These are phyloP conservation scores for Daphne laureola DNA, from an alignment of 441 rosid genomes.

Conservation along the genomic window DNA sequence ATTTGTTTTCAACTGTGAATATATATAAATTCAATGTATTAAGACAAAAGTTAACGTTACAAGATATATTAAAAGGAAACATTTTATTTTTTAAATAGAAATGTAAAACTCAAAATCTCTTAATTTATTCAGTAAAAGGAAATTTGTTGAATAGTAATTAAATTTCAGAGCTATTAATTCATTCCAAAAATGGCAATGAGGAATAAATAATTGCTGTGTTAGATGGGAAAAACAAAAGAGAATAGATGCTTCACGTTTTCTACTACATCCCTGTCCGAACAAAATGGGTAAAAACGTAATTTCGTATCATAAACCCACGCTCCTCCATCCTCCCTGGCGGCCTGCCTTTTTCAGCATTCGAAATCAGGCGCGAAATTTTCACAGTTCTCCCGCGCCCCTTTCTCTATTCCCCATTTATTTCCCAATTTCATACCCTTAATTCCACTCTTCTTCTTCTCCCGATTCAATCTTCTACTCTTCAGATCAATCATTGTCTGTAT, in stretches of 20 bases:
- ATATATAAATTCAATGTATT: too few relatives aligned
- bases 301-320: conserved; percentile 14
- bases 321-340: conserved; percentile 12
- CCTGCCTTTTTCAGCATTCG: conserved; percentile 9
- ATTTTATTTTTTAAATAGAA: too few relatives aligned
- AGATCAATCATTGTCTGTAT: not conserved
- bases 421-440: conserved; percentile 17
- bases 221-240: not conserved
- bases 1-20: too few relatives aligned
- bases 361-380: conserved; percentile 52
- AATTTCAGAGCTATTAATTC: too few relatives aligned
- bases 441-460: conserved; percentile 2
- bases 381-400: conserved; percentile 51
- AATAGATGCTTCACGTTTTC: conserved; percentile 2
- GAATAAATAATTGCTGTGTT: too few relatives aligned
- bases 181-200: too few relatives aligned
- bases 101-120: too few relatives aligned
- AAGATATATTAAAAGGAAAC: too few relatives aligned
- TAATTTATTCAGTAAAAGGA: too few relatives aligned
- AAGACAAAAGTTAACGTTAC: too few relatives aligned
- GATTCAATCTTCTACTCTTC: conserved; percentile 6
- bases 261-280: not conserved
- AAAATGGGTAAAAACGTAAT: conserved; percentile 17
- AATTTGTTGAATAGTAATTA: too few relatives aligned
- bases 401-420: conserved; percentile 12